Percentiles rank a stretch among this genome's conserved stretches.
Conservation (phyloP, 2,329 filamentous ascomycete species). For the Pseudogymnoascus sp. region DNA sequence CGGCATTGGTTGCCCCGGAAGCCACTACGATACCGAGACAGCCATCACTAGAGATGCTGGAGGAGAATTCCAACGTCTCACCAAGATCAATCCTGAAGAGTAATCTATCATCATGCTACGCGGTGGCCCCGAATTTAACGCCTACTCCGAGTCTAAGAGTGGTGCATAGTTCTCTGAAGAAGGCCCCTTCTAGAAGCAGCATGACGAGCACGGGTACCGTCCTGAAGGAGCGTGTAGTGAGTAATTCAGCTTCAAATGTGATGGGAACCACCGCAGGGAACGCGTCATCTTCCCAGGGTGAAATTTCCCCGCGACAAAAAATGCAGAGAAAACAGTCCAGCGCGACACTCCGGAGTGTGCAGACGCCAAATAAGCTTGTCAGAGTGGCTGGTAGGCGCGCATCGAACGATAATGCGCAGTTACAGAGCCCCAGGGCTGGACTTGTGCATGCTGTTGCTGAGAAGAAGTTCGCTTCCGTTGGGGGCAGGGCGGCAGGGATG, state of each 20-base stretch:
- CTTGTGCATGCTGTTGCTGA: constrained; percentile 22
- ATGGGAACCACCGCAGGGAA: constrained; percentile 9
- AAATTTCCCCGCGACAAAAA: constrained; percentile 17
- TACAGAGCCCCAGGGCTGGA: constrained; percentile 22
- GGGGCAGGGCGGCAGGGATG: background rate
- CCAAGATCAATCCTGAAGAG: constrained; percentile 26
- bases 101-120: constrained; percentile 17
- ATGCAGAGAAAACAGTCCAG: constrained; percentile 21
- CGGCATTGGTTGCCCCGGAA: constrained; percentile 15
- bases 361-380: constrained; percentile 24
- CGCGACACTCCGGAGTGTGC: constrained; percentile 20
- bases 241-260: background rate
- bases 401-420: constrained; percentile 10
- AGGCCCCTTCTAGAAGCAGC: background rate
- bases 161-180: background rate
- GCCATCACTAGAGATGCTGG: constrained; percentile 19
- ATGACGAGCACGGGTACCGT: background rate
- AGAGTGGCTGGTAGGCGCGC: constrained; percentile 17
- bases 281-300: constrained; percentile 13
- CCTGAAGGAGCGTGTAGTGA: background rate
- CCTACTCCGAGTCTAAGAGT: background rate
- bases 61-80: constrained; percentile 14
- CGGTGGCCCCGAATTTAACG: constrained; percentile 10
- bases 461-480: constrained; percentile 26
- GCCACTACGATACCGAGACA: constrained; percentile 16